These are phyloP conservation scores for Cercospora janseana DNA, from an alignment of 2,329 filamentous ascomycete species.

Conservation along the genomic window DNA sequence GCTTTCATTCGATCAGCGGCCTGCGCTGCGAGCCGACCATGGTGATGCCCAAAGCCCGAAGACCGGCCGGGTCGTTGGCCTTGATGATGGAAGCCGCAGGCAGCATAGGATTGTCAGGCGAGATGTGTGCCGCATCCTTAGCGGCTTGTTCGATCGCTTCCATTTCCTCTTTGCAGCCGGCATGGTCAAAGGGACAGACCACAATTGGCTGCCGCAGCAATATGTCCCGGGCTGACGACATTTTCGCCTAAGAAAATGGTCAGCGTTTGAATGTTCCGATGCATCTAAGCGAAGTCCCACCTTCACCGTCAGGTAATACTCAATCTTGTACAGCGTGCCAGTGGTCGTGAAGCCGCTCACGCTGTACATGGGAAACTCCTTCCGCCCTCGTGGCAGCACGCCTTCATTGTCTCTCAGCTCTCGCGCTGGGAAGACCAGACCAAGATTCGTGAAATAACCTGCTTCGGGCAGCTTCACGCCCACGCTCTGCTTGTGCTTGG, in stretches of 20 bases:
- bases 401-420: conserved; percentile 85
- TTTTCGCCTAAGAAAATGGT: conserved; percentile 65
- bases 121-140: conserved; percentile 84
- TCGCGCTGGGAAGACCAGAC: conserved; percentile 84
- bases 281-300: conserved; percentile 51
- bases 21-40: conserved; percentile 63
- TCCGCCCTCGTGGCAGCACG: conserved; percentile 77
- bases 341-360: conserved; percentile 91
- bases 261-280: conserved; percentile 10
- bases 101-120: conserved; percentile 88
- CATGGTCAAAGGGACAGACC: conserved; percentile 91
- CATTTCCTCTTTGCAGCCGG: conserved; percentile 97
- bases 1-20: conserved; percentile 62
- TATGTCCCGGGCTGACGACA: conserved; percentile 86
- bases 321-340: conserved; percentile 94
- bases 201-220: conserved; percentile 87
- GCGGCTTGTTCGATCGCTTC: conserved; percentile 95
- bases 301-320: conserved; percentile 94
- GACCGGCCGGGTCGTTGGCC: conserved; percentile 67
- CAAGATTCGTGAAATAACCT: conserved; percentile 89
- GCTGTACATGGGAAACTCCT: conserved; percentile 84
- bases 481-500: conserved; percentile 77
- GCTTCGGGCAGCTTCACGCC: conserved; percentile 83
- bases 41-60: conserved; percentile 60
- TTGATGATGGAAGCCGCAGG: conserved; percentile 80